These are phyloP conservation scores for Teunomyces aglyptinius DNA, from an alignment of 805 yeast species.

Conservation along the genomic window DNA sequence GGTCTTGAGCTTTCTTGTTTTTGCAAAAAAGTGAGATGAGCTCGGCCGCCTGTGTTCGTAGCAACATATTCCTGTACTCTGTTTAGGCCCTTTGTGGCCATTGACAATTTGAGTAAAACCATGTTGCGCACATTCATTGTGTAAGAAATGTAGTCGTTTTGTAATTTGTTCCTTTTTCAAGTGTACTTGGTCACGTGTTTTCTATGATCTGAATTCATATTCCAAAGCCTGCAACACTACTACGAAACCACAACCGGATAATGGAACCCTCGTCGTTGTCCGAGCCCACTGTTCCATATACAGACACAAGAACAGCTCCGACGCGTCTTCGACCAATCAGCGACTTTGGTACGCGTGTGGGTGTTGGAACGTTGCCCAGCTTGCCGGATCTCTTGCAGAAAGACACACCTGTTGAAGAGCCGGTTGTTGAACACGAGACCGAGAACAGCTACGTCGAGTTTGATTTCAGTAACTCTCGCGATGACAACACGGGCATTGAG, in stretches of 20 bases:
- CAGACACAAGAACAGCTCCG: neutral
- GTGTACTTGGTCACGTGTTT: neutral
- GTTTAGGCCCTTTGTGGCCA: constrained; percentile 84
- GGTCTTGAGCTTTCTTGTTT: constrained; percentile 66
- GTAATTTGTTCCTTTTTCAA: neutral
- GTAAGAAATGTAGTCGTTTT: neutral
- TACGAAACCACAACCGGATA: neutral
- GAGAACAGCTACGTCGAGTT: constrained; percentile 28
- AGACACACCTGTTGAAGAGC: neutral
- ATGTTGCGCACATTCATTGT: constrained; percentile 88
- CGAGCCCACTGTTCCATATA: neutral
- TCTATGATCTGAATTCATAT: neutral
- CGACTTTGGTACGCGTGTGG: constrained; percentile 16
- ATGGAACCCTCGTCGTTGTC: neutral
- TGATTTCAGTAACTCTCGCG: constrained; percentile 18
- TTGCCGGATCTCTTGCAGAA: constrained; percentile 12
- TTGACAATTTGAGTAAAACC: constrained; percentile 99
- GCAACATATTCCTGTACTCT: constrained; percentile 99
- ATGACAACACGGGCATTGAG: neutral
- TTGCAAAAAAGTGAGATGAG: constrained; percentile 48
- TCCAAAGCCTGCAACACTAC: neutral
- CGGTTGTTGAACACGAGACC: constrained; percentile 1
- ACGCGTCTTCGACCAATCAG: neutral
- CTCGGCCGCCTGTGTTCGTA: constrained; percentile 64
- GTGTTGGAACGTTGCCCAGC: constrained; percentile 21